phyloP scores from a whole-genome alignment of 345 rosid genomes.

The Lagerstroemia speciosa region DNA sequence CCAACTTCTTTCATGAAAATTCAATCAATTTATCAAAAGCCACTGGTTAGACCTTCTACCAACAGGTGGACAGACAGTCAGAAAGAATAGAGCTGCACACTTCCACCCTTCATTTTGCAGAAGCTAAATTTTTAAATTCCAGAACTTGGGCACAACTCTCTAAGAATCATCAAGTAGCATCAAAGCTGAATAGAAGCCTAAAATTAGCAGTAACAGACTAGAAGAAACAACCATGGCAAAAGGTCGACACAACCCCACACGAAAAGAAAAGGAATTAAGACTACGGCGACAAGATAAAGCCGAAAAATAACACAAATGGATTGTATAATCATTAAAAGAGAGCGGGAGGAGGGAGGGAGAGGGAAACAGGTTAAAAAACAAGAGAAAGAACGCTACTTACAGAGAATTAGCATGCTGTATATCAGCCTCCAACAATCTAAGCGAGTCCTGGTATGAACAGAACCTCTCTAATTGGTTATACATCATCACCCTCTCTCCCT shows the following conservation, averaged over 20 bases:
- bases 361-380: conserved; percentile 1
- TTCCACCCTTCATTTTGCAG: not conserved
- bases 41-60: not conserved
- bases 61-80: not conserved
- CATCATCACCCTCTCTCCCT: conserved; percentile 29
- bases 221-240: not conserved
- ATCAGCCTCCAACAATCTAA: conserved; percentile 75
- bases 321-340: conserved; percentile 6
- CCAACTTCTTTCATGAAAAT: not conserved
- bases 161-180: not conserved
- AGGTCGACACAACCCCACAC: not conserved
- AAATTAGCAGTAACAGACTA: not conserved
- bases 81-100: not conserved
- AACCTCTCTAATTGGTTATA: conserved; percentile 36
- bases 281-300: not conserved
- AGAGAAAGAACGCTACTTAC: conserved; percentile 35
- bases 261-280: not conserved
- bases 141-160: not conserved
- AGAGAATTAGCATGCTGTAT: conserved; percentile 78
- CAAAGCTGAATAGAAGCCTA: not conserved
- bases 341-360: no score
- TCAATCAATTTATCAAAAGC: not conserved
- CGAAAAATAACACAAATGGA: conserved; percentile 3
- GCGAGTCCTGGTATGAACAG: conserved; percentile 60
- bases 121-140: not conserved